These are phyloP conservation scores for Cystofilobasidium capitatum DNA, from an alignment of 768 basidiomycete species.

Conservation along the genomic window DNA sequence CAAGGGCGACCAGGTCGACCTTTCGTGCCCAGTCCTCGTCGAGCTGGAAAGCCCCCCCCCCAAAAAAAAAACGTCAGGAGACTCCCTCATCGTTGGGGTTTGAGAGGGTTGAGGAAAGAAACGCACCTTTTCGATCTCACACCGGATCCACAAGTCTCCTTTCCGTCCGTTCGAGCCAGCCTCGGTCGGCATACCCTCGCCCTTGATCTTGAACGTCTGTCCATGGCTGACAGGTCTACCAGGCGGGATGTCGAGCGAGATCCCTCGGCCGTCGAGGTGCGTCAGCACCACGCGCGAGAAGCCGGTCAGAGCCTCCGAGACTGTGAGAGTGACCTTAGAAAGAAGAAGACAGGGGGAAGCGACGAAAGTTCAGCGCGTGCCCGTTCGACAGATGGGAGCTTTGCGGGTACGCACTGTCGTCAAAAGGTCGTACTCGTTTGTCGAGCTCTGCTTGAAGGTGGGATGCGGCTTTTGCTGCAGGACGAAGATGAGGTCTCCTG, in stretches of 20 bases:
- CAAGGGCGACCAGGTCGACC: constrained; percentile 51
- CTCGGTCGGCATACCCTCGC: constrained; percentile 74
- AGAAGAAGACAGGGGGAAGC: not conserved
- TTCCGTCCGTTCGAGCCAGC: constrained; percentile 51
- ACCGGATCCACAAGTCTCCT: constrained; percentile 72
- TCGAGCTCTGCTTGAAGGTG: constrained; percentile 59
- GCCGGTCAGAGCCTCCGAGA: constrained; percentile 91
- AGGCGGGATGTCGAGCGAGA: constrained; percentile 62
- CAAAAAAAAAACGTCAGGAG: no score
- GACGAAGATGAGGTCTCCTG: constrained; percentile 84
- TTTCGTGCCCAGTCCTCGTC: constrained; percentile 58
- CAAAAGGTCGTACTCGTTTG: constrained; percentile 56
- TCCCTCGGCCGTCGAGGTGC: constrained; percentile 88
- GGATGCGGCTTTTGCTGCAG: constrained; percentile 59
- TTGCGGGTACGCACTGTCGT: constrained; percentile 44
- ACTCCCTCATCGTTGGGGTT: no score
- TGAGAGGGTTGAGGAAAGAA: no score
- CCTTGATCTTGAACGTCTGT: constrained; percentile 53
- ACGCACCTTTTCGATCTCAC: constrained; percentile 57
- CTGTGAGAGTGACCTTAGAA: constrained; percentile 56
- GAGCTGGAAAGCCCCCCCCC: not conserved
- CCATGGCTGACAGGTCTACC: constrained; percentile 45
- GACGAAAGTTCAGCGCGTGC: no score
- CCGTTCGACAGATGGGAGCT: not conserved
- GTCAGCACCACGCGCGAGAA: constrained; percentile 82